Base-by-base conservation (phyloP, 129 eudicot genomes). In the Artemisia tridentata region DNA sequence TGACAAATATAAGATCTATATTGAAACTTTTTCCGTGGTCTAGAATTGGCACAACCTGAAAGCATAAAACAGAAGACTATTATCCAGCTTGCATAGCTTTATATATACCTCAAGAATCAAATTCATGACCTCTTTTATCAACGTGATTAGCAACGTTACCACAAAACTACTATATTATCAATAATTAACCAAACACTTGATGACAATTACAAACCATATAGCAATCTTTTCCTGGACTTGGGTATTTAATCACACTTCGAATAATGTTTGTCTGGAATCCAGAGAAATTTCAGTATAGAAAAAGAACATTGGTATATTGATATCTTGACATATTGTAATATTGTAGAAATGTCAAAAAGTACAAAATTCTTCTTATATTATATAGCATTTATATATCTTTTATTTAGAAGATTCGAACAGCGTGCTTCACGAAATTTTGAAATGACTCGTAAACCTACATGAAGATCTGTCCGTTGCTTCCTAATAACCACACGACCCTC, bases 371-470 rank as follows among this genome's bases (percentile, higher is more conserved):
- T 76, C 84, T 55, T 69, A 65, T 69, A 65, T 76, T 72, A 18
- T 65, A 16, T 75, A 43, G 18, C 60, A 12, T 70, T 70, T 31
- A 17, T 47, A 68, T 62, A 38, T 38, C 45, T 82, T 67, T 70
- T 69, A 23, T 57, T 78, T 78, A 82, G 77, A 63, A 25, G 77
- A 73, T 73, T 78, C 82, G 66, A 58, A 62, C 55, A 69, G 38
- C 43, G 19, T 77, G 71, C 18, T 62, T 38, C 76, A 69, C 20
- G 48, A 49, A 19, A 46, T 29, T 13, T 31, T 20, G 12, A 27
- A 76, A 5, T 3, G 11, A 51, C 41, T 15, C 11, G 31, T 49
- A 17, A 38, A 72, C 62, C 71, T 31, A 38, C 72, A 72, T 67
- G 61, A 67, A 64, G 25, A 72, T 27, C 53, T 43, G 11, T 64